phyloP scores from a whole-genome alignment of 2,329 filamentous ascomycete genomes.

The Hortaea sp. region DNA sequence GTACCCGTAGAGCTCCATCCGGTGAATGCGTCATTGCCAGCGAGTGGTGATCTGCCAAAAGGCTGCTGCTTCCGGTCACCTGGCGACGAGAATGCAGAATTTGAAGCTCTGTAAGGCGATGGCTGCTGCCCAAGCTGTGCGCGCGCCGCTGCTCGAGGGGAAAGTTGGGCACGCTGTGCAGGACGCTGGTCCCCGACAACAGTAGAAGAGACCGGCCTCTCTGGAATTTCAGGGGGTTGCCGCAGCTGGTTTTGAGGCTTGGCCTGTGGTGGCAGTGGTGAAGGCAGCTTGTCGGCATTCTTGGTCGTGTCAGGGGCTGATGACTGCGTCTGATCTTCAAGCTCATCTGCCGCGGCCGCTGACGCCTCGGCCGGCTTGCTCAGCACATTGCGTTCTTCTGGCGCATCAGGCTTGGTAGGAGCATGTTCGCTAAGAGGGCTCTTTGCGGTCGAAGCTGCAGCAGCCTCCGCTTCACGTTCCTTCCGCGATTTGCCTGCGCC shows the following conservation, averaged over 20 bases:
- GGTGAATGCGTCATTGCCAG: constrained; percentile 15
- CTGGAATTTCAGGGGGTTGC: constrained; percentile 8
- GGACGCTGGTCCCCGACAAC: constrained; percentile 9
- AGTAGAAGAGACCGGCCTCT: constrained; percentile 6
- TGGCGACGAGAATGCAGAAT: constrained; percentile 36
- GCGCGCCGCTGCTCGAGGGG: constrained; percentile 13
- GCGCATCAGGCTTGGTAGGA: not conserved
- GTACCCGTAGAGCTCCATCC: constrained; percentile 28
- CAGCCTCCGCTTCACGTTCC: constrained; percentile 24
- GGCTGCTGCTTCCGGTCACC: constrained; percentile 26
- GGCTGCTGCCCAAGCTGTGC: constrained; percentile 14
- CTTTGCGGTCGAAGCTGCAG: constrained; percentile 13
- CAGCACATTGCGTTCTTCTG: constrained; percentile 4
- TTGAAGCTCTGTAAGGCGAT: constrained; percentile 13
- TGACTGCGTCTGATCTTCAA: constrained; percentile 9
- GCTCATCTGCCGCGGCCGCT: constrained; percentile 5
- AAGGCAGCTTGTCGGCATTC: constrained; percentile 11
- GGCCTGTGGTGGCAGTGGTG: constrained; percentile 12
- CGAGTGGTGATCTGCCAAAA: constrained; percentile 22
- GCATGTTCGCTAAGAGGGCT: constrained; percentile 6
- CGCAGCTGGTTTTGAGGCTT: not conserved
- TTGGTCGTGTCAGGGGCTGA: constrained; percentile 4
- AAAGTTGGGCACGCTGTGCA: constrained; percentile 10
- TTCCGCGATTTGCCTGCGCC: constrained; percentile 24
- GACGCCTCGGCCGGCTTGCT: constrained; percentile 10